phyloP scores from a whole-genome alignment of 345 rosid species.

The Pelargonium nanum region DNA sequence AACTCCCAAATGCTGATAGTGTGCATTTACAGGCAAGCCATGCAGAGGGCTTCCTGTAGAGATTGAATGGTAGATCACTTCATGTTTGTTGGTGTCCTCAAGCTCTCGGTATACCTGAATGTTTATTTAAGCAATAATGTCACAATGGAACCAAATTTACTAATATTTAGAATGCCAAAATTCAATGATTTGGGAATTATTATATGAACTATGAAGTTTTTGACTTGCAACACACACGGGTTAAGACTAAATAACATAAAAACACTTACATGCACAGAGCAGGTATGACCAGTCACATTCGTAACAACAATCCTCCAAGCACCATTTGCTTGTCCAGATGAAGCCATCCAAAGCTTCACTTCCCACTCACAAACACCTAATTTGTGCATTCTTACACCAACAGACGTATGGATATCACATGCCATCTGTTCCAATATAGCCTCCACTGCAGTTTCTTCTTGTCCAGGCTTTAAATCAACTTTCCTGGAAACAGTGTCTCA shows the following conservation, averaged over 20 bases:
- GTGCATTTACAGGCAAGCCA: constrained; percentile 45
- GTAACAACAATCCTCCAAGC: constrained; percentile 92
- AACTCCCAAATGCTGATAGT: constrained; percentile 61
- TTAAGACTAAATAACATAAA: neutral
- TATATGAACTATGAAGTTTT: neutral
- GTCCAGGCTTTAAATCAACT: constrained; percentile 55
- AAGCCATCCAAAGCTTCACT: constrained; percentile 84
- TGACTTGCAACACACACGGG: neutral
- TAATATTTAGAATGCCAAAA: neutral
- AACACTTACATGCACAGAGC: constrained; percentile 70
- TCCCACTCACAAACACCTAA: constrained; percentile 97
- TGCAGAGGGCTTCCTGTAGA: constrained; percentile 56
- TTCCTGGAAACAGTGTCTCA: constrained; percentile 44
- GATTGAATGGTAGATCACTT: constrained; percentile 56
- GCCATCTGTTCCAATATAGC: constrained; percentile 67
- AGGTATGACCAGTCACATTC: constrained; percentile 91
- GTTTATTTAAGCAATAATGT: constrained; percentile 1
- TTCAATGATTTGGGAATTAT: neutral
- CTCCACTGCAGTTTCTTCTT: constrained; percentile 66
- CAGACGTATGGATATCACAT: constrained; percentile 57
- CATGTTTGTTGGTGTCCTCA: constrained; percentile 47
- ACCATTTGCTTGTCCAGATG: constrained; percentile 78
- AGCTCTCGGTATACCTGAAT: constrained; percentile 86
- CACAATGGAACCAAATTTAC: neutral
- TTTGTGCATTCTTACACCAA: constrained; percentile 88